phyloP scores from a whole-genome alignment of 768 basidiomycete genomes.

The Chalciporus chontae region DNA sequence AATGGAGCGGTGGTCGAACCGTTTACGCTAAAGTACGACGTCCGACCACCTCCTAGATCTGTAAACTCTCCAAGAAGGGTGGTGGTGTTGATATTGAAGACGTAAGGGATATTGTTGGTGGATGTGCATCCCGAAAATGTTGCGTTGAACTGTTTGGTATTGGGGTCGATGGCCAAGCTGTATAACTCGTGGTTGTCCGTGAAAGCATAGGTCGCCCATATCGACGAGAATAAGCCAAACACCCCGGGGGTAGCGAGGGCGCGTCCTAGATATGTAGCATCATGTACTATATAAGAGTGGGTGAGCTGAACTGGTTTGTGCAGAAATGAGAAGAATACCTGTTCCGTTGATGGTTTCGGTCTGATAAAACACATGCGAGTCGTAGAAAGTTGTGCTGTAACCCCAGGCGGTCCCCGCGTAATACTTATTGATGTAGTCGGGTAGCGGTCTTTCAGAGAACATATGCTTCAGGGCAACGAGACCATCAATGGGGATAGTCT shows the following conservation, averaged over 20 bases:
- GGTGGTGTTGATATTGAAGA: constrained; percentile 6
- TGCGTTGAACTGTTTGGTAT: background rate
- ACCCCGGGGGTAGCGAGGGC: constrained; percentile 1
- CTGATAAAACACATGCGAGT: constrained; percentile 12
- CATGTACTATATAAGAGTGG: constrained; percentile 3
- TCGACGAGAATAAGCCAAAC: background rate
- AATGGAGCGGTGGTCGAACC: constrained; percentile 9
- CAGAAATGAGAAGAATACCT: background rate
- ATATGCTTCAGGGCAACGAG: constrained; percentile 10
- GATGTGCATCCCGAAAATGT: constrained; percentile 8
- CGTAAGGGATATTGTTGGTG: background rate
- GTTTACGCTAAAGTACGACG: constrained; percentile 7
- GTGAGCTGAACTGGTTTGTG: no score
- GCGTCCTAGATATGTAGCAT: constrained; percentile 14
- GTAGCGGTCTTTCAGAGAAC: constrained; percentile 8
- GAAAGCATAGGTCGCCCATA: constrained; percentile 13
- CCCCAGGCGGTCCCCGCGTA: constrained; percentile 9
- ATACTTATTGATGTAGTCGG: constrained; percentile 6
- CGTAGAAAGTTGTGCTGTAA: constrained; percentile 9
- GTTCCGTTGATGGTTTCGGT: constrained; percentile 10
- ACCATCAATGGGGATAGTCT: constrained; percentile 3
- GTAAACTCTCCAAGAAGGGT: constrained; percentile 2
- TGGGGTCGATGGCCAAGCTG: background rate
- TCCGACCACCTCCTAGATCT: constrained; percentile 13
- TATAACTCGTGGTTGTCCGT: constrained; percentile 7